Percentiles rank a stretch among this genome's conserved stretches.
Conservation (phyloP, 164 flowering plant genomes). For the Piper betle region DNA sequence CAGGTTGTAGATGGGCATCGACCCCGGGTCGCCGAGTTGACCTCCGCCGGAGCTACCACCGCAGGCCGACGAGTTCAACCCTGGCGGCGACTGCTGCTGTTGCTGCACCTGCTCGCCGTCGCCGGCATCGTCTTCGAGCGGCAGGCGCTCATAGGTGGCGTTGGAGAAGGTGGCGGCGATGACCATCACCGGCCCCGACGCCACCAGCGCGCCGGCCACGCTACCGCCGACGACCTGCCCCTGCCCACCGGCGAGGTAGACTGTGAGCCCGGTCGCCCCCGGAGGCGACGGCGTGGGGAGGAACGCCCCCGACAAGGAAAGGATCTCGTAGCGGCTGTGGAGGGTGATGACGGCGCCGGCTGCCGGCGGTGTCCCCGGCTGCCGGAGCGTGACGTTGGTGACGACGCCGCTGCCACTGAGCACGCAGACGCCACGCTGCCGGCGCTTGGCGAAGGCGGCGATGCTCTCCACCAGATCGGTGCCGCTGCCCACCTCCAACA, state of each 20-base stretch:
- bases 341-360: slow-evolving; percentile 51
- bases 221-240: slow-evolving; percentile 88
- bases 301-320: slow-evolving; percentile 73
- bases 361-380: slow-evolving; percentile 53
- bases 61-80: slow-evolving; percentile 13
- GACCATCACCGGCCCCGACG: slow-evolving; percentile 83
- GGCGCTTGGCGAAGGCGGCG: slow-evolving; percentile 42
- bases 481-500: slow-evolving; percentile 55
- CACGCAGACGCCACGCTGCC: slow-evolving; percentile 72
- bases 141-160: slow-evolving; percentile 69
- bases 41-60: slow-evolving; percentile 17
- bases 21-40: slow-evolving; percentile 17
- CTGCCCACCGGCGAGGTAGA: slow-evolving; percentile 75
- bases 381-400: slow-evolving; percentile 55
- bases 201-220: slow-evolving; percentile 60
- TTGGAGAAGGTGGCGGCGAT: slow-evolving; percentile 74
- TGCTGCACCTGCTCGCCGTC: slow-evolving; percentile 20
- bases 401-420: slow-evolving; percentile 70
- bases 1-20: slow-evolving; percentile 24
- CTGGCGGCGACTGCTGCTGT: slow-evolving; percentile 23
- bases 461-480: slow-evolving; percentile 55
- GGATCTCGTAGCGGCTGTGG: slow-evolving; percentile 71
- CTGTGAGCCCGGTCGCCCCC: slow-evolving; percentile 59
- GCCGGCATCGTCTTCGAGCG: slow-evolving; percentile 32
- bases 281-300: slow-evolving; percentile 73